Evolutionary conservation across 305 asterid genomes (phyloP), one percentile per base, ranked within the genome.

Genomic region (Solanum chacoense): DNA sequence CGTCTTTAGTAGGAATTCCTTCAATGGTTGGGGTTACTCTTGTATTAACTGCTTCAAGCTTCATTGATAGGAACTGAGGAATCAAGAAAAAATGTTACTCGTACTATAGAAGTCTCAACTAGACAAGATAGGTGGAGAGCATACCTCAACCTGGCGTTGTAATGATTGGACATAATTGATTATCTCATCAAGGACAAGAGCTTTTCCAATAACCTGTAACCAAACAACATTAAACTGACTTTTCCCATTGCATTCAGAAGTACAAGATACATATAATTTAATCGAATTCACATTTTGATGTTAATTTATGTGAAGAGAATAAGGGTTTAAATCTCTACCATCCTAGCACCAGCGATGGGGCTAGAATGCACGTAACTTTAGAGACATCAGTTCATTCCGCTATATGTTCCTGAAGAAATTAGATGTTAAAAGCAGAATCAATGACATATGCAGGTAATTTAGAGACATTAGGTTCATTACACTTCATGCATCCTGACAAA

Each of bases 91-190:
- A 32, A 84, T 35, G 67, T 55, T 69, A 67, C 74, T 67, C 29
- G 18, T 67, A n/a, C 65, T 13, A 71, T 63, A 38, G 31, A 38
- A 87, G 4, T 76, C 42, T 8, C 59, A 69, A 12, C 45, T 69
- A 20, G 24, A 87, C 31, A 31, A 84, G 42, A 55, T 22, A 34
- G 85, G 63, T n/a, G 85, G 36, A 76, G 12, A 55, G 16, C 18
- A 83, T 93, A 96, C 99, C 98, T 95, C 98, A 29, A 97, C 99
- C 89, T 97, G 99, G 87, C 92, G 94, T 89, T 96, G 99, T 90
- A 97, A 90, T 73, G 98, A 96, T 89, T 97, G 99, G 89, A 97
- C 93, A 91, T 97, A 97, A 90, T 97, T 97, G 71, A 96, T 97
- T 88, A 97, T 97, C 94, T 97, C 99, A 88, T 97, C 99, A 59